phyloP scores from a whole-genome alignment of 1,139 yeast genomes.

The Saccharomycopsis hybrid region DNA sequence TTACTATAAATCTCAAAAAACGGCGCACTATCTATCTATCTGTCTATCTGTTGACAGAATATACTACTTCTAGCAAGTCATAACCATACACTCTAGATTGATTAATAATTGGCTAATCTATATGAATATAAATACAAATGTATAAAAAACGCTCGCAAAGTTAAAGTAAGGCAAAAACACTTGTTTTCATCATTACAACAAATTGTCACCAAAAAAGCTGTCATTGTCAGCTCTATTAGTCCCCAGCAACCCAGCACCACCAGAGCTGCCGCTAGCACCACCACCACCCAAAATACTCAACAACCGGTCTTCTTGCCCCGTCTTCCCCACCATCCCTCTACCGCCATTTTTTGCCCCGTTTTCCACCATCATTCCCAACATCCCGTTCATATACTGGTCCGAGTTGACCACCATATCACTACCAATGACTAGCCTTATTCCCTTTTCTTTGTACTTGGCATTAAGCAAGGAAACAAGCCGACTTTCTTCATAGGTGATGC shows the following conservation, averaged over 20 bases:
- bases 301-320: constrained; percentile 12
- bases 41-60: too few species aligned
- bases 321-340: constrained; percentile 8
- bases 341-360: constrained; percentile 2
- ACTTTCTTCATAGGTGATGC: constrained; percentile 89
- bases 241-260: background rate
- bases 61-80: too few species aligned
- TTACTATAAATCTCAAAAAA: too few species aligned
- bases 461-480: constrained; percentile 72
- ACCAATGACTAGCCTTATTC: constrained; percentile 61
- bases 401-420: constrained; percentile 69
- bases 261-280: background rate
- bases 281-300: constrained; percentile 1
- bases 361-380: background rate
- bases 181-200: constrained; percentile 5
- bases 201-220: constrained; percentile 6
- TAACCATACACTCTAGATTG: too few species aligned
- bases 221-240: background rate
- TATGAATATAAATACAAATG: too few species aligned
- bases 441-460: constrained; percentile 33
- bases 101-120: too few species aligned
- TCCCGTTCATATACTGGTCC: constrained; percentile 29
- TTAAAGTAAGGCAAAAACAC: too few species aligned
- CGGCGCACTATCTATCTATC: too few species aligned
- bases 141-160: too few species aligned